Evolutionary conservation across 2,329 filamentous ascomycete species (phyloP), one percentile per base, ranked within the genome.

Genomic region (Onygenales sp.): DNA sequence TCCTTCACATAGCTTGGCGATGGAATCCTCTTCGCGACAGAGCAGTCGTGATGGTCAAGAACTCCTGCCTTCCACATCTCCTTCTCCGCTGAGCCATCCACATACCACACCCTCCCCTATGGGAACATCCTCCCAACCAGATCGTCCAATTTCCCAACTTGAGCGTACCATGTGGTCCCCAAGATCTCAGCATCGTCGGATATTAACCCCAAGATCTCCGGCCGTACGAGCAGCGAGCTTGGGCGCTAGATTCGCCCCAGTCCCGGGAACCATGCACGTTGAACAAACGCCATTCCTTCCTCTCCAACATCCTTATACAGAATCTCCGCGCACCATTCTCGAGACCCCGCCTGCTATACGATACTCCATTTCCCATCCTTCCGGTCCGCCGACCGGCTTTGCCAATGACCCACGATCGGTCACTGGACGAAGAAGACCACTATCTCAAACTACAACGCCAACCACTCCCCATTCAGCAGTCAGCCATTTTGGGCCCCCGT

Each of bases 261-360:
- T 57, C 38, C 61, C 66, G 9, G 63, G 63, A 8, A 70, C 66
- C 39, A 58, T 65, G 13, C 65, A 62, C 52, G 64, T 66, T 14
- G 57, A 64, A 7, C 66, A 71, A 21, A 69, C 67, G 14, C 69
- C 70, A 2, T 62, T 72, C 48, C 59, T 65, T 31, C 68, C 67
- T 36, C 65, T 67, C 53, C 60, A 64, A 35, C 59, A 63, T 33
- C 57, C 65, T 45, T 64, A 63, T 31, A 14, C 42, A 14, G 54
- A 43, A 11, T 7, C 46, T 2, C 17, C n/a, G 1, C 52, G 44
- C 8, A 13, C 46, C 32, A 38, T 17, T 46, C 41, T 54, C 44
- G 55, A 54, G 8, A 43, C 46, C 17, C 27, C 17, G 8, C 35
- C 46, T 9, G 48, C 55, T 14, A 43, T 43, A 36, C 42, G 36